Conservation (phyloP, 371 early-diverging fungal species). For the Mucor irregularis region DNA sequence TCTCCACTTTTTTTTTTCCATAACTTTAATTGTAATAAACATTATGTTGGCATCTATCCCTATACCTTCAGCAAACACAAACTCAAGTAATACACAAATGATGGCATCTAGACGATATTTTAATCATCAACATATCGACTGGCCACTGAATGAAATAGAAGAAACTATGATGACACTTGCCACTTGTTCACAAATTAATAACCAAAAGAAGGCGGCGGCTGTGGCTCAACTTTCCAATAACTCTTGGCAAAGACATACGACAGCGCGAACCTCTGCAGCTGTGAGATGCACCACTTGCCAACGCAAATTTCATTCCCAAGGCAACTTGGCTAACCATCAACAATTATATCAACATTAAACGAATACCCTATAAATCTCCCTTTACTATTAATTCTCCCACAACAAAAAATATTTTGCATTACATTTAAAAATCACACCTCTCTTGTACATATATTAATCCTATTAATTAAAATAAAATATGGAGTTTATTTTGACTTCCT, state of each 20-base stretch:
- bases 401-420: neutral
- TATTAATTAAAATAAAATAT: too few relatives aligned
- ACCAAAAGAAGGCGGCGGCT: too few relatives aligned
- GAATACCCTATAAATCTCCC: neutral
- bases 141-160: constrained; percentile 28
- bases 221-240: too few relatives aligned
- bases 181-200: constrained; percentile 10
- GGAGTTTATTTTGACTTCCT: too few relatives aligned
- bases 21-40: neutral
- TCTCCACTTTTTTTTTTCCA: neutral
- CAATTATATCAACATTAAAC: constrained; percentile 41
- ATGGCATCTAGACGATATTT: neutral
- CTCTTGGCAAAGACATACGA: too few relatives aligned
- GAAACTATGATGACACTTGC: constrained; percentile 23
- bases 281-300: constrained; percentile 36
- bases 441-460: too few relatives aligned
- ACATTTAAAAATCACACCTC: neutral
- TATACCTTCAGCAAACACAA: neutral
- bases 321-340: constrained; percentile 42
- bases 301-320: constrained; percentile 41
- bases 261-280: constrained; percentile 7
- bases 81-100: too few relatives aligned
- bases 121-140: constrained; percentile 8
- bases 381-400: neutral
- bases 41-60: constrained; percentile 10